phyloP scores from a whole-genome alignment of 2,329 filamentous ascomycete species.

The Aspergillus jensenii region DNA sequence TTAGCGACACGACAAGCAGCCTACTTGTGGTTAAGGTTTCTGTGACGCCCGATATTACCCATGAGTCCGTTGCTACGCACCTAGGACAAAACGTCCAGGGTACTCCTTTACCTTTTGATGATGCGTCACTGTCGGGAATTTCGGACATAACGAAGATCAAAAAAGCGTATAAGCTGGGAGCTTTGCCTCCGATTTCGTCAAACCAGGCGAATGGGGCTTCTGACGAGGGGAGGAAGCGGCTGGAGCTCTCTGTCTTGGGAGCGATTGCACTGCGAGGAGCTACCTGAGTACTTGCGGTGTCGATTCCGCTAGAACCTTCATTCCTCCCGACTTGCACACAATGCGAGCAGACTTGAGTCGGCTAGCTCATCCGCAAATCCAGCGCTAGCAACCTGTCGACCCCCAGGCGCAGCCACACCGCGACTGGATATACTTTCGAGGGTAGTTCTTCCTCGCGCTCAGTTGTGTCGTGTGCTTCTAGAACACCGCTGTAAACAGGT shows the following conservation, averaged over 20 bases:
- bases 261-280: conserved; percentile 74
- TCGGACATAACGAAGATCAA: conserved; percentile 69
- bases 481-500: neutral
- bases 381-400: neutral
- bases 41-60: conserved; percentile 48
- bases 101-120: conserved; percentile 57
- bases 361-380: neutral
- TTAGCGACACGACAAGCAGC: conserved; percentile 67
- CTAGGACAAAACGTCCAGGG: conserved; percentile 64
- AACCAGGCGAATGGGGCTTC: conserved; percentile 22
- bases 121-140: conserved; percentile 59
- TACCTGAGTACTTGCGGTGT: conserved; percentile 27
- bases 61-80: conserved; percentile 58
- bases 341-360: neutral
- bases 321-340: neutral
- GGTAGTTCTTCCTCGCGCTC: neutral
- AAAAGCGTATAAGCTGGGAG: conserved; percentile 84
- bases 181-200: conserved; percentile 45
- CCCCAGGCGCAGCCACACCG: neutral
- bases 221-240: conserved; percentile 28
- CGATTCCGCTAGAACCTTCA: neutral
- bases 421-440: neutral
- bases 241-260: conserved; percentile 70
- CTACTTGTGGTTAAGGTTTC: conserved; percentile 82
- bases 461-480: neutral